These are phyloP conservation scores for Niebla homalea DNA, from an alignment of 495 filamentous ascomycete species.

Conservation along the genomic window DNA sequence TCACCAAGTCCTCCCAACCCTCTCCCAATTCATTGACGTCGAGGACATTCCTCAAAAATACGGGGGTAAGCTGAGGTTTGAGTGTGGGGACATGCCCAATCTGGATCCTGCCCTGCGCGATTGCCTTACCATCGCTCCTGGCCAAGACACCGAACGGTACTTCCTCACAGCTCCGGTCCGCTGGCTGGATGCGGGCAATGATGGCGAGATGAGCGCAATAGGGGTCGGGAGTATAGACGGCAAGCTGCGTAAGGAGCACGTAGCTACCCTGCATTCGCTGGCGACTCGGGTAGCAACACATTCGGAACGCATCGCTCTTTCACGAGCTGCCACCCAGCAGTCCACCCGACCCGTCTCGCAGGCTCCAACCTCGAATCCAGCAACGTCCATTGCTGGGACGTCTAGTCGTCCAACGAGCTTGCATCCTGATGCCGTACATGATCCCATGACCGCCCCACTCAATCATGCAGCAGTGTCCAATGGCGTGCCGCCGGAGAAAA, in stretches of 20 bases:
- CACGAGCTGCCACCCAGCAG: background rate
- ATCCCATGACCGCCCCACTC: background rate
- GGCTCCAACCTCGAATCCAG: background rate
- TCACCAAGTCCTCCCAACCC: slow-evolving; percentile 55
- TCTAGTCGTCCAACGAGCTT: background rate
- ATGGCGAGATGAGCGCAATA: slow-evolving; percentile 10
- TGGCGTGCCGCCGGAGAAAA: slow-evolving; percentile 3
- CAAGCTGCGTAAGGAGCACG: slow-evolving; percentile 5
- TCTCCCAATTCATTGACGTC: slow-evolving; percentile 67
- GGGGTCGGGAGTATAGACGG: slow-evolving; percentile 11
- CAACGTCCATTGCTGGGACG: background rate
- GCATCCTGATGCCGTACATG: background rate
- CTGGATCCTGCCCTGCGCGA: slow-evolving; percentile 34
- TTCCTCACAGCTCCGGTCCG: slow-evolving; percentile 9
- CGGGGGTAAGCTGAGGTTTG: slow-evolving; percentile 69
- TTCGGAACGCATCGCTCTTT: background rate
- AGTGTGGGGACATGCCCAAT: slow-evolving; percentile 58
- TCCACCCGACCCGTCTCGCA: background rate
- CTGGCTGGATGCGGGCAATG: slow-evolving; percentile 11
- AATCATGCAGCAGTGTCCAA: slow-evolving; percentile 1
- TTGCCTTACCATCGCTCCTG: slow-evolving; percentile 3
- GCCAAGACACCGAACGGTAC: slow-evolving; percentile 1
- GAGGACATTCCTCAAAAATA: slow-evolving; percentile 72
- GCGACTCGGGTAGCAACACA: slow-evolving; percentile 7
- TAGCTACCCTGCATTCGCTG: slow-evolving; percentile 11